A percentile compares a stretch with the other conserved stretches of the same genome.
Evolutionary conservation across 2,329 filamentous ascomycete species (phyloP).

Genomic region (Mariannaea sp.): DNA sequence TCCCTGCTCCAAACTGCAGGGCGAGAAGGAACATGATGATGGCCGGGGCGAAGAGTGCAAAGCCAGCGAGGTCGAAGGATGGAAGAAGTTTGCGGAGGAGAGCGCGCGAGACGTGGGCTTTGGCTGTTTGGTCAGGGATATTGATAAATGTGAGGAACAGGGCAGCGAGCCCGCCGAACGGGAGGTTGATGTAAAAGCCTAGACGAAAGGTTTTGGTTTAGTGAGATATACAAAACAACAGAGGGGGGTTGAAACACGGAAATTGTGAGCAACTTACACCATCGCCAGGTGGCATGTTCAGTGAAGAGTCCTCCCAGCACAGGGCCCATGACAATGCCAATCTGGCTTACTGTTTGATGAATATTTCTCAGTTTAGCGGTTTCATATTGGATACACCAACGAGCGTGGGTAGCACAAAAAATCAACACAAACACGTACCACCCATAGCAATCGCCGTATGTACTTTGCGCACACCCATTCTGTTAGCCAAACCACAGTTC

Average conservation of each 20-base stretch:
- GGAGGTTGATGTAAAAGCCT: conserved; percentile 55
- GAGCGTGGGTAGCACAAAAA: too few species aligned
- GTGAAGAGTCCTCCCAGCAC: conserved; percentile 39
- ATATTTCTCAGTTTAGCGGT: background rate
- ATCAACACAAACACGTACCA: background rate
- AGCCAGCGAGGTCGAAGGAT: conserved; percentile 49
- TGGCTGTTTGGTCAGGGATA: conserved; percentile 45
- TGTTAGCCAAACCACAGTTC: background rate
- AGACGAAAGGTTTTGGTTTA: background rate
- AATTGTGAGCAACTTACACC: conserved; percentile 28
- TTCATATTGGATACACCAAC: too few species aligned
- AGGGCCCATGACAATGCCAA: conserved; percentile 39
- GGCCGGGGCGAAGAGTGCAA: conserved; percentile 49
- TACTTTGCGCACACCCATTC: background rate
- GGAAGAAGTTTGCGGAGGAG: conserved; percentile 33
- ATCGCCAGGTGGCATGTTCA: conserved; percentile 39
- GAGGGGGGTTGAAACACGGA: background rate
- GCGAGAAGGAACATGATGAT: conserved; percentile 51
- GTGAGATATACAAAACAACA: background rate
- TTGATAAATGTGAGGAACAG: conserved; percentile 40
- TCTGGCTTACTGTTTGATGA: conserved; percentile 15
- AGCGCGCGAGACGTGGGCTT: conserved; percentile 34
- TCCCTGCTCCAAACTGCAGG: conserved; percentile 49
- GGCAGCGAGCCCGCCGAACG: conserved; percentile 46
- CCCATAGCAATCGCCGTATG: conserved; percentile 14